phyloP scores from a whole-genome alignment of 2,329 filamentous ascomycete genomes.

The Bipolaris oryzae region DNA sequence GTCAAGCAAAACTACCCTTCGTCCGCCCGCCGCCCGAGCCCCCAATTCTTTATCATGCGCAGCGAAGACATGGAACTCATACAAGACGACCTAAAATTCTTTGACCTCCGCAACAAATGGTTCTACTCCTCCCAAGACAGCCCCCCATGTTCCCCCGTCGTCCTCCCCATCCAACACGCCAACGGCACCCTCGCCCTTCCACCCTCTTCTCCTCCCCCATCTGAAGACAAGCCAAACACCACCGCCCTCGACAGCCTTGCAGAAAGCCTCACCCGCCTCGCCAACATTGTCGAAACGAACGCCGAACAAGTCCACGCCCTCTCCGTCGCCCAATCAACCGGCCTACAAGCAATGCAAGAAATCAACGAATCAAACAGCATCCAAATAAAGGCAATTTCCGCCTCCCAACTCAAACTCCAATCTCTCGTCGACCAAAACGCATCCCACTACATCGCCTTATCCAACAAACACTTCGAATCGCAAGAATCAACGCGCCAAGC shows the following conservation, averaged over 20 bases:
- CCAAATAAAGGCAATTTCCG: slow-evolving; percentile 44
- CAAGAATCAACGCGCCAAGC: slow-evolving; percentile 35
- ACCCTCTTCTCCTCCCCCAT: neutral
- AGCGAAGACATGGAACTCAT: slow-evolving; percentile 45
- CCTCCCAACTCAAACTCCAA: slow-evolving; percentile 40
- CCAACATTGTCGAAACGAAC: slow-evolving; percentile 38
- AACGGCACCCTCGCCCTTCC: slow-evolving; percentile 29
- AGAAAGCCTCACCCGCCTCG: slow-evolving; percentile 34
- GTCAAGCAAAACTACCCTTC: slow-evolving; percentile 40
- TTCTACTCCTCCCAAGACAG: slow-evolving; percentile 40
- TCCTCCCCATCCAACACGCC: slow-evolving; percentile 41
- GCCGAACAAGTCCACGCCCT: slow-evolving; percentile 43
- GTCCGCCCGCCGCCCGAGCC: slow-evolving; percentile 37
- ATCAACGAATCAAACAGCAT: slow-evolving; percentile 45
- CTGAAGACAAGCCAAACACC: slow-evolving; percentile 12
- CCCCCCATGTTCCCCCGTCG: slow-evolving; percentile 24
- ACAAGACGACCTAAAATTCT: slow-evolving; percentile 39
- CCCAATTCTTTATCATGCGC: slow-evolving; percentile 45
- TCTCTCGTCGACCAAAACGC: slow-evolving; percentile 41
- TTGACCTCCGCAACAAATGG: slow-evolving; percentile 41
- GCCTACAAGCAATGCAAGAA: slow-evolving; percentile 45
- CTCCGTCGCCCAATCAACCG: slow-evolving; percentile 41
- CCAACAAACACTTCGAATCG: slow-evolving; percentile 39
- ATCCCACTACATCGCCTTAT: slow-evolving; percentile 44
- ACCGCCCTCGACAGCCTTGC: slow-evolving; percentile 34